Percentiles rank a stretch among this genome's conserved stretches.
phyloP scores from a whole-genome alignment of 495 filamentous ascomycete species.

The Aspergillus asperescens region DNA sequence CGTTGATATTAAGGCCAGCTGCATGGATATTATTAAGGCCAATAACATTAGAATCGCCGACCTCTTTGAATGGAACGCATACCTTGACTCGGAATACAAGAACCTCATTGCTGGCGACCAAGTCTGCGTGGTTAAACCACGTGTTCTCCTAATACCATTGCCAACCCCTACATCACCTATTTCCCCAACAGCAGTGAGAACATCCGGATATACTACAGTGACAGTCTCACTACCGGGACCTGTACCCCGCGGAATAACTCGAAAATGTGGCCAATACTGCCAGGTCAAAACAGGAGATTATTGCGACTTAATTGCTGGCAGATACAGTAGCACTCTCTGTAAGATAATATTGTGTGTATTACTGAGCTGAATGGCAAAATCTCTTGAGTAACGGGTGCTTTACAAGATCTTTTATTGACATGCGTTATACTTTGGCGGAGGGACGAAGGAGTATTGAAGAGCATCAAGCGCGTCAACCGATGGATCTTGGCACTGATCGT shows the following conservation, averaged over 20 bases:
- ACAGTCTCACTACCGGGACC: neutral
- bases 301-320: slow-evolving; percentile 5
- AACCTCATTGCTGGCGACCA: slow-evolving; percentile 12
- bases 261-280: slow-evolving; percentile 8
- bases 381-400: no score
- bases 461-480: no score
- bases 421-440: no score
- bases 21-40: neutral
- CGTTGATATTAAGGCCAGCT: neutral
- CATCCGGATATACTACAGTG: slow-evolving; percentile 1
- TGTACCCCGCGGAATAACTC: slow-evolving; percentile 1
- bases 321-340: no score
- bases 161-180: neutral
- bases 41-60: neutral
- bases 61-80: slow-evolving; percentile 7
- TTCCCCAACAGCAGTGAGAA: neutral
- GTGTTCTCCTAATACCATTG: neutral
- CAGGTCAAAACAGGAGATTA: slow-evolving; percentile 6
- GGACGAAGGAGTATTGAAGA: no score
- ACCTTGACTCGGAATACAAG: slow-evolving; percentile 9
- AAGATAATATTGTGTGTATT: no score
- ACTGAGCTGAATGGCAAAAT: no score
- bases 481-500: no score
- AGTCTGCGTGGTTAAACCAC: slow-evolving; percentile 2
- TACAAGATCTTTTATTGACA: no score